Percentiles rank a stretch among this genome's conserved stretches.
phyloP scores from a whole-genome alignment of 1,139 yeast species.

The Suhomyces yuchorum region DNA sequence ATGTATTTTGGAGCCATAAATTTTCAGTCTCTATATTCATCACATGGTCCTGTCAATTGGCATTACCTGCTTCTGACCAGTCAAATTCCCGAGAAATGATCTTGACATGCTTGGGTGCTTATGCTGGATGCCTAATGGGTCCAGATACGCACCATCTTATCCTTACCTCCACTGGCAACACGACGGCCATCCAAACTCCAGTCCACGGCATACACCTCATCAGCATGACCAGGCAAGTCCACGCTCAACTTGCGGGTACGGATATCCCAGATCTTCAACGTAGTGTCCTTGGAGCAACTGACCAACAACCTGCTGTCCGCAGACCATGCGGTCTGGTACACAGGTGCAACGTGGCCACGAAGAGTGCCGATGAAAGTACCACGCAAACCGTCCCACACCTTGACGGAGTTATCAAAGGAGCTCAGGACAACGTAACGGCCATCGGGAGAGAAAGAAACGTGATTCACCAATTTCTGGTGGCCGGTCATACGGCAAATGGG shows the following conservation, averaged over 20 bases:
- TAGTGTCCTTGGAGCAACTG: conserved; percentile 94
- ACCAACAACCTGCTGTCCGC: conserved; percentile 90
- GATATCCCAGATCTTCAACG: conserved; percentile 96
- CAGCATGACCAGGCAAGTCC: conserved; percentile 94
- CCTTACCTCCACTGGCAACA: conserved; percentile 97
- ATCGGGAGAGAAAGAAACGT: conserved; percentile 94
- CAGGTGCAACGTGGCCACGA: conserved; percentile 97
- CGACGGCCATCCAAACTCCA: conserved; percentile 95
- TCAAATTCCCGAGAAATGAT: too few relatives aligned
- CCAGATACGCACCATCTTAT: conserved; percentile 92
- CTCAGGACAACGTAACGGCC: conserved; percentile 90
- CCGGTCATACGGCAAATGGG: conserved; percentile 96
- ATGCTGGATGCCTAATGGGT: conserved; percentile 66
- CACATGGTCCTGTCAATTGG: too few relatives aligned
- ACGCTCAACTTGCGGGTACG: conserved; percentile 79
- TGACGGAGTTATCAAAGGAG: conserved; percentile 92
- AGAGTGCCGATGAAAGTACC: conserved; percentile 89
- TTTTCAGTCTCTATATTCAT: too few relatives aligned
- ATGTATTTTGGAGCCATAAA: too few relatives aligned
- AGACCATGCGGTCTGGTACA: conserved; percentile 98
- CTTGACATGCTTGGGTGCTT: background rate
- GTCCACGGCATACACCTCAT: conserved; percentile 95
- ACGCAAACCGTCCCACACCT: conserved; percentile 93
- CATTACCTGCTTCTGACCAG: too few relatives aligned
- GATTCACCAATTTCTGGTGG: conserved; percentile 94